Conservation (phyloP, 1,284 basidiomycete genomes). For the Moesziomyces parantarcticus region DNA sequence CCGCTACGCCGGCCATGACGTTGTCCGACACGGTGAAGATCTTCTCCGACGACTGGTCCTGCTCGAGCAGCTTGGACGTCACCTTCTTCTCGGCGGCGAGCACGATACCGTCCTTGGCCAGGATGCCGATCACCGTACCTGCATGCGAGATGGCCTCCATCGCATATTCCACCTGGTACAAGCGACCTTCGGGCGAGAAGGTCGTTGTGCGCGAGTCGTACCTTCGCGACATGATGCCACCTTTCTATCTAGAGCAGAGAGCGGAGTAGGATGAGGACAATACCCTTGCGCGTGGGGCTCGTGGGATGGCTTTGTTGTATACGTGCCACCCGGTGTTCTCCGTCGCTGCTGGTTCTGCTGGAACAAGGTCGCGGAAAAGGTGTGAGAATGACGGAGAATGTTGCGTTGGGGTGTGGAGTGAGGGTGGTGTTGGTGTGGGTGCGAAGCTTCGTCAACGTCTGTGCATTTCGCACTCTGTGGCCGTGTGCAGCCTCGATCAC, state of each 20-base stretch:
- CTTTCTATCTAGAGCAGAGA: not conserved
- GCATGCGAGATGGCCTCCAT: constrained; percentile 99
- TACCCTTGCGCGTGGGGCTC: no score
- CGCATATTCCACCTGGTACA: constrained; percentile 88
- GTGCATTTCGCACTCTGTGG: not conserved
- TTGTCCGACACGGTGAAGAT: constrained; percentile 85
- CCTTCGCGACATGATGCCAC: constrained; percentile 60
- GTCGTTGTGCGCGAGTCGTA: constrained; percentile 67
- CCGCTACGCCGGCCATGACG: constrained; percentile 92
- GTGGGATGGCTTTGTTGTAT: no score
- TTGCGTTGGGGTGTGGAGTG: not conserved
- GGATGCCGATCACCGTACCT: constrained; percentile 90
- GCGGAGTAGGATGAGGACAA: not conserved
- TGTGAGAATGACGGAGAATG: not conserved
- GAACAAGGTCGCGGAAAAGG: no score
- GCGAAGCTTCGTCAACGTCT: constrained; percentile 9
- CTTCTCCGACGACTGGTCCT: constrained; percentile 92
- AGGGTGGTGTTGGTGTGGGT: constrained; percentile 3
- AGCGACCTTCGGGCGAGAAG: constrained; percentile 68
- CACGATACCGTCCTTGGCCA: constrained; percentile 90
- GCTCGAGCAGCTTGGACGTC: constrained; percentile 95
- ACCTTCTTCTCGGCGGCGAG: constrained; percentile 99
- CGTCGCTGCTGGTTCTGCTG: no score
- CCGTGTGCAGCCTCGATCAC: constrained; percentile 8
- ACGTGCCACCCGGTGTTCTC: no score